phyloP scores from a whole-genome alignment of 768 basidiomycete species.

The Tricholoma hemisulphureum region DNA sequence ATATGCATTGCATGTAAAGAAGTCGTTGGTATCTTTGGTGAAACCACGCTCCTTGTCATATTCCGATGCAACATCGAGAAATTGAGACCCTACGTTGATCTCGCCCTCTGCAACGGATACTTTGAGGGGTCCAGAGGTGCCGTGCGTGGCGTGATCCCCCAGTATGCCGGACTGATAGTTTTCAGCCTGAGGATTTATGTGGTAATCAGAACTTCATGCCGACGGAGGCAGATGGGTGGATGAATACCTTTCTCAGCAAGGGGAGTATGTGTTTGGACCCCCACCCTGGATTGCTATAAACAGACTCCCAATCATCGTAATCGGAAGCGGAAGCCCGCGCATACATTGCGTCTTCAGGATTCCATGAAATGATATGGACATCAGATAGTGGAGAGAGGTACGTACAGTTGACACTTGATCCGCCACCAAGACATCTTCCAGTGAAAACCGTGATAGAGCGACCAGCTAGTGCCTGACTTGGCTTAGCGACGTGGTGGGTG shows the following conservation, averaged over 20 bases:
- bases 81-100: constrained; percentile 44
- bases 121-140: constrained; percentile 48
- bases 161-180: constrained; percentile 30
- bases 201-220: neutral
- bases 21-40: constrained; percentile 48
- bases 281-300: constrained; percentile 59
- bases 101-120: constrained; percentile 42
- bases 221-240: neutral
- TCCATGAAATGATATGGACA: neutral
- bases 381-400: neutral
- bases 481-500: neutral
- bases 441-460: constrained; percentile 43
- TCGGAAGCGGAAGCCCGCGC: constrained; percentile 60
- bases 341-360: constrained; percentile 47
- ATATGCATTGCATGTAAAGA: constrained; percentile 45
- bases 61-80: constrained; percentile 41
- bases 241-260: constrained; percentile 50
- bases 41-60: constrained; percentile 47
- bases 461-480: constrained; percentile 39
- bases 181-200: constrained; percentile 33
- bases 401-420: constrained; percentile 25
- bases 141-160: constrained; percentile 38
- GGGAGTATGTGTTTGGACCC: constrained; percentile 56
- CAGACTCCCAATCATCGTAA: constrained; percentile 60
- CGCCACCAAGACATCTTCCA: constrained; percentile 60